phyloP scores from a whole-genome alignment of 805 yeast species.

The Cyberlindnera japonica region DNA sequence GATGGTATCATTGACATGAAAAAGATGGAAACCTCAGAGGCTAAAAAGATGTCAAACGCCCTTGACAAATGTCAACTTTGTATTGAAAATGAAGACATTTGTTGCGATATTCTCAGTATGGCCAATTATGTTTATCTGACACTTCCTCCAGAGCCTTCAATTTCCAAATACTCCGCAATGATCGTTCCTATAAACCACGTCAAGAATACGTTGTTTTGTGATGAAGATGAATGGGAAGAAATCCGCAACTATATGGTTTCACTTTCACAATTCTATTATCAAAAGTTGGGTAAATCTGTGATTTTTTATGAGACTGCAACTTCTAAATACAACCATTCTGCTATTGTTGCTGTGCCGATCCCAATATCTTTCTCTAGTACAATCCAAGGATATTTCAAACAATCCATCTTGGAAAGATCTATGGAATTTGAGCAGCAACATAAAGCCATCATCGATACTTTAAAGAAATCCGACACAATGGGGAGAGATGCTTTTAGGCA shows the following conservation, averaged over 20 bases:
- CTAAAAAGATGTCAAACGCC: conserved; percentile 28
- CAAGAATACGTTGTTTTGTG: conserved; percentile 38
- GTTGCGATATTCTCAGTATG: conserved; percentile 32
- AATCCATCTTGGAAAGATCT: conserved; percentile 35
- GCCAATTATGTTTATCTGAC: conserved; percentile 37
- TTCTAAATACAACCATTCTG: conserved; percentile 33
- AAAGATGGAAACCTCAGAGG: conserved; percentile 27
- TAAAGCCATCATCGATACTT: conserved; percentile 37
- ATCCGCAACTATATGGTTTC: conserved; percentile 39
- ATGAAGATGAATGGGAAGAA: conserved; percentile 42
- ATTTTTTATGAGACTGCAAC: conserved; percentile 45
- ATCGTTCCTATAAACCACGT: conserved; percentile 42
- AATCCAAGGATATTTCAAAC: conserved; percentile 40
- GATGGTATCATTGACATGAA: conserved; percentile 30
- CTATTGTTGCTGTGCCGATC: conserved; percentile 42
- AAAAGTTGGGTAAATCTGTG: conserved; percentile 31
- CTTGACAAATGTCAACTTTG: conserved; percentile 38
- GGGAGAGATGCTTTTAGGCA: conserved; percentile 30
- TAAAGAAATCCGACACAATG: conserved; percentile 20
- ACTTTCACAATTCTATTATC: conserved; percentile 37
- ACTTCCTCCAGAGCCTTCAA: conserved; percentile 37
- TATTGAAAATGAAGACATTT: conserved; percentile 26
- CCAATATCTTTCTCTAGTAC: conserved; percentile 29
- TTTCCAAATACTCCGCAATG: conserved; percentile 32
- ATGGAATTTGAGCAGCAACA: conserved; percentile 39